phyloP scores from a whole-genome alignment of 768 basidiomycete species.

The Termitomyces sp. region DNA sequence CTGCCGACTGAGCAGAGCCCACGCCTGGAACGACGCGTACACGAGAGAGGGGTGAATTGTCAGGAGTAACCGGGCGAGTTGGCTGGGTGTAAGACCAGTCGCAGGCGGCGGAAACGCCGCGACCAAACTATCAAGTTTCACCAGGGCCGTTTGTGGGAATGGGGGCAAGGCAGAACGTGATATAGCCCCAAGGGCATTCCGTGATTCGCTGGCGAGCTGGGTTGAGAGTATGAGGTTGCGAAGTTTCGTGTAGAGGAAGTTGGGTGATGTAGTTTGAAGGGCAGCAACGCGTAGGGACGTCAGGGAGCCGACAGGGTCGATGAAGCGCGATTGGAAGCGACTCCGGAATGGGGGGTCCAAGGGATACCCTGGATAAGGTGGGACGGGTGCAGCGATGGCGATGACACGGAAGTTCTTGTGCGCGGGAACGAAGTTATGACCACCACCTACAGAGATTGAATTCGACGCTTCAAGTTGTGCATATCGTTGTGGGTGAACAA shows the following conservation, averaged over 20 bases:
- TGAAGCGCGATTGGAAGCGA: conserved; percentile 64
- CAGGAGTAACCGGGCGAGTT: conserved; percentile 50
- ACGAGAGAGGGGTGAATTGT: conserved; percentile 55
- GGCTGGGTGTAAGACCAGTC: conserved; percentile 31
- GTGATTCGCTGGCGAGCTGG: conserved; percentile 58
- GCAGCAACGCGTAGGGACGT: conserved; percentile 28
- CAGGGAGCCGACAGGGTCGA: conserved; percentile 53
- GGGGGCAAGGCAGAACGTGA: conserved; percentile 51
- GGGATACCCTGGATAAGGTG: conserved; percentile 62
- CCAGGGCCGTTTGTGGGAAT: conserved; percentile 61
- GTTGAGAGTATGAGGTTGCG: conserved; percentile 56
- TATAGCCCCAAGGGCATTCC: conserved; percentile 46
- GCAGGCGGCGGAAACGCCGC: conserved; percentile 44
- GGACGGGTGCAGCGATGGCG: conserved; percentile 65
- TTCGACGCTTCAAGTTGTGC: conserved; percentile 37
- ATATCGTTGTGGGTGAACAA: conserved; percentile 59
- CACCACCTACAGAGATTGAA: conserved; percentile 23
- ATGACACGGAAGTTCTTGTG: conserved; percentile 66
- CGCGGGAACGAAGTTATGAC: conserved; percentile 54
- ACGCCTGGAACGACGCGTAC: conserved; percentile 54
- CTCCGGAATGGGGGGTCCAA: conserved; percentile 66
- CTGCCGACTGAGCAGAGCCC: conserved; percentile 56
- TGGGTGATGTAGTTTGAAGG: conserved; percentile 1
- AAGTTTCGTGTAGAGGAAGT: conserved; percentile 37
- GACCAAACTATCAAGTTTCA: conserved; percentile 42